phyloP scores from a whole-genome alignment of 768 basidiomycete genomes.

The Phylloporus sp. region DNA sequence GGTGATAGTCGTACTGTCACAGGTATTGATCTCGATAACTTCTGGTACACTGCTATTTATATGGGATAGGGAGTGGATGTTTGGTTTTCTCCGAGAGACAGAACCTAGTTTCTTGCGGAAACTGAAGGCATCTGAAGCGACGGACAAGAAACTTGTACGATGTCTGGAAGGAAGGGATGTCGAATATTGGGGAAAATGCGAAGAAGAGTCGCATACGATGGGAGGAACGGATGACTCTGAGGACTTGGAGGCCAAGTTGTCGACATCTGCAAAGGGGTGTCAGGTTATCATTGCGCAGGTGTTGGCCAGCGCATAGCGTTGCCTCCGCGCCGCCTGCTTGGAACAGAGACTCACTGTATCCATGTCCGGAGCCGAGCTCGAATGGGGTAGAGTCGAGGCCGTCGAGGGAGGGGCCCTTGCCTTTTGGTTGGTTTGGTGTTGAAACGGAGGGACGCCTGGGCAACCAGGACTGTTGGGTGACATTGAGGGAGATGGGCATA shows the following conservation, averaged over 20 bases:
- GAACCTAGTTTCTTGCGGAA: constrained; percentile 42
- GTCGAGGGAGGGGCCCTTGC: constrained; percentile 16
- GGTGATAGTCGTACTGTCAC: constrained; percentile 21
- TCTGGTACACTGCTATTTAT: constrained; percentile 53
- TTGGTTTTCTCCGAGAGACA: constrained; percentile 37
- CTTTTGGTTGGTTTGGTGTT: constrained; percentile 3
- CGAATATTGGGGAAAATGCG: constrained; percentile 1
- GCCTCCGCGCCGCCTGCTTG: background rate
- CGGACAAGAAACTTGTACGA: constrained; percentile 47
- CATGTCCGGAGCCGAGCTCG: constrained; percentile 4
- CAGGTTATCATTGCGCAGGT: background rate
- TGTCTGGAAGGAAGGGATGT: constrained; percentile 26
- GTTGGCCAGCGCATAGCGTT: too few species aligned
- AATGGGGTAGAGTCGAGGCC: constrained; percentile 2
- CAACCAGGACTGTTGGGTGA: constrained; percentile 20
- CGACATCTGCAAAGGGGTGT: constrained; percentile 13
- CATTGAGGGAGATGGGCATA: constrained; percentile 17
- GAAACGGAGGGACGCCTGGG: constrained; percentile 20
- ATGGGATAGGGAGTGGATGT: constrained; percentile 19
- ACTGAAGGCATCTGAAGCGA: constrained; percentile 50
- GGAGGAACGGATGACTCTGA: constrained; percentile 14
- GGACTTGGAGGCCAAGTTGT: constrained; percentile 10
- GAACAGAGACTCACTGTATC: constrained; percentile 14
- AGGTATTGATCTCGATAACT: constrained; percentile 69
- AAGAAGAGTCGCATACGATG: constrained; percentile 11